Evolutionary conservation across 257 asterid species (phyloP).

Genomic region (Primulina eburnea): DNA sequence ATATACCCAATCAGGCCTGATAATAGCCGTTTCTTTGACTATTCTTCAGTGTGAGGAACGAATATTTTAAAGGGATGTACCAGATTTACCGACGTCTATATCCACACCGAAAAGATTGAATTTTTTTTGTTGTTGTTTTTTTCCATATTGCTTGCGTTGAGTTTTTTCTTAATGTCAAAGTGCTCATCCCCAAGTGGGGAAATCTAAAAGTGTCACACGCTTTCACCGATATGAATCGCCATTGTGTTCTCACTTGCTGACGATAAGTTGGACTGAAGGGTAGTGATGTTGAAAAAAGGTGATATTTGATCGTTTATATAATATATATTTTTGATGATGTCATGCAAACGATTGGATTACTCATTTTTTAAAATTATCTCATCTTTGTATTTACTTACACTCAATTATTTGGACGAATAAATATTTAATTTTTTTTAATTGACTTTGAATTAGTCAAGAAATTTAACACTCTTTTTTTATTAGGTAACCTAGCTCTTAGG

Average conservation of each 20-base stretch:
- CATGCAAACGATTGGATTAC: slow-evolving; percentile 29
- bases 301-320: slow-evolving; percentile 9
- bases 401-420: slow-evolving; percentile 14
- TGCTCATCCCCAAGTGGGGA: slow-evolving; percentile 28
- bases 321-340: slow-evolving; percentile 21
- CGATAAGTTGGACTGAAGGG: slow-evolving; percentile 29
- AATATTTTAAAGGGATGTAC: slow-evolving; percentile 2
- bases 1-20: neutral
- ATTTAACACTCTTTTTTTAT: too few species aligned
- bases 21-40: slow-evolving; percentile 31
- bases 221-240: slow-evolving; percentile 27
- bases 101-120: slow-evolving; percentile 23
- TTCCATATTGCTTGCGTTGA: slow-evolving; percentile 35
- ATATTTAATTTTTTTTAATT: slow-evolving; percentile 1
- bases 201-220: slow-evolving; percentile 37
- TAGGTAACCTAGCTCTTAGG: neutral
- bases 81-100: neutral
- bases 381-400: slow-evolving; percentile 27
- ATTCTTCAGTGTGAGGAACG: neutral
- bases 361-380: neutral
- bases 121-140: slow-evolving; percentile 7
- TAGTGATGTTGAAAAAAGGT: neutral
- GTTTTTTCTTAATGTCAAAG: slow-evolving; percentile 48
- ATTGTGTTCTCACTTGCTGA: slow-evolving; percentile 40
- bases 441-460: slow-evolving; percentile 1